Evolutionary conservation across 805 yeast genomes (phyloP), one percentile per base, ranked within the genome.

Genomic region (Saturnispora sekii): DNA sequence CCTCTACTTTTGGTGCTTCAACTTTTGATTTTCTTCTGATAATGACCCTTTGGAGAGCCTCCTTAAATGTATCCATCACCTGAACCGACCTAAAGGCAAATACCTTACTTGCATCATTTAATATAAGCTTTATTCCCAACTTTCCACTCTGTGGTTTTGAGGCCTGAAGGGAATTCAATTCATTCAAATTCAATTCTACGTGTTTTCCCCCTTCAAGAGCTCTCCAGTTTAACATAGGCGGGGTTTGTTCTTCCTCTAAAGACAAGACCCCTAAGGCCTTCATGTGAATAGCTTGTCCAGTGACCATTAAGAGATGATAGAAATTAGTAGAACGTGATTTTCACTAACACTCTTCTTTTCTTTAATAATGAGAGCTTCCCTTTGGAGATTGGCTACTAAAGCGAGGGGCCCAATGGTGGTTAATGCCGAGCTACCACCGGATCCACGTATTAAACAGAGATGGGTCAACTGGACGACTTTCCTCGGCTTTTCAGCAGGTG

Each of bases 361-460:
- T 21, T 21, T 21, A 21, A 21, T 21, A 21, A 21, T 21, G 26
- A 21, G 26, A 21, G 26, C 26, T 21, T 21, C 26, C 26, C 26
- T 21, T 21, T 21, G 57, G 35, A 33, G 41, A 6, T 14, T 38
- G 4, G 44, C 44, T 15, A 10, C 38, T 16, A 41, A 34, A 26
- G 16, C 32, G 10, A 35, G 29, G 12, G 32, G 37, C 10, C 77
- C 76, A 21, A 73, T 82, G 63, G 76, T 84, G 1, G 73, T 88
- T 3, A 84, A 89, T 48, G 69, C 81, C 40, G 95, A 84, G 40
- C 67, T 90, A 33, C 97, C 97, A 4, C 87, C 84, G 55, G 90
- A 89, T 11, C 77, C 73, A 45, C 66, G 69, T 50, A 70, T 70
- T 45, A 71, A 68, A 51, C 73, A 74, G 49, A 65, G 79, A 45